Percentiles rank a stretch among this genome's conserved stretches.
Conservation (phyloP, 345 rosid genomes). For the Salix viminalis region DNA sequence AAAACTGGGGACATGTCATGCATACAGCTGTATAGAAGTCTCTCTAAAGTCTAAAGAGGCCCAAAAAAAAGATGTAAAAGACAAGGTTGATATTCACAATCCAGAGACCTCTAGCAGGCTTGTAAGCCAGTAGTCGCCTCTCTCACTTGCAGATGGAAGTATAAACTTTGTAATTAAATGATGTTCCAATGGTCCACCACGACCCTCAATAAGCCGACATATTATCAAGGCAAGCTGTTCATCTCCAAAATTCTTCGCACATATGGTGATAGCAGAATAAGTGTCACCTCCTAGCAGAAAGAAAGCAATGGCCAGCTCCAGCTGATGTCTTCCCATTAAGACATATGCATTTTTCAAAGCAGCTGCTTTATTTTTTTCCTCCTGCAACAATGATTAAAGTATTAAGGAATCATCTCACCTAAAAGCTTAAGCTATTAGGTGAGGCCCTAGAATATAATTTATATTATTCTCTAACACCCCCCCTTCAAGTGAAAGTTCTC, state of each 20-base stretch:
- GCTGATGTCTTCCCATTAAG: slow-evolving; percentile 86
- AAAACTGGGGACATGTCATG: not conserved
- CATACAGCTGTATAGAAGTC: not conserved
- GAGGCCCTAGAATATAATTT: too few species aligned
- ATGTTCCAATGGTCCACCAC: slow-evolving; percentile 65
- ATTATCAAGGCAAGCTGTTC: slow-evolving; percentile 89
- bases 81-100: slow-evolving; percentile 25
- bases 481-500: too few species aligned
- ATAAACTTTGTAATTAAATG: slow-evolving; percentile 56
- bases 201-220: slow-evolving; percentile 80
- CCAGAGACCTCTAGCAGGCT: slow-evolving; percentile 72
- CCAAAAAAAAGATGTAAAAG: not conserved
- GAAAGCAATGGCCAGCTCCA: slow-evolving; percentile 85
- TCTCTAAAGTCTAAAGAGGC: not conserved
- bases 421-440: too few species aligned
- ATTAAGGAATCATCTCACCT: too few species aligned
- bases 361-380: slow-evolving; percentile 87
- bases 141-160: slow-evolving; percentile 70
- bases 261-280: slow-evolving; percentile 77
- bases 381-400: slow-evolving; percentile 37
- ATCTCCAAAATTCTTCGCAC: slow-evolving; percentile 82
- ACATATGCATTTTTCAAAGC: slow-evolving; percentile 95
- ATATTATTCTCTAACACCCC: too few species aligned
- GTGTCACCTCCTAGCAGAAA: slow-evolving; percentile 92
- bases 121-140: slow-evolving; percentile 76